These are phyloP conservation scores for Agroathelia rolfsii DNA, from an alignment of 1,284 basidiomycete species.

Conservation along the genomic window DNA sequence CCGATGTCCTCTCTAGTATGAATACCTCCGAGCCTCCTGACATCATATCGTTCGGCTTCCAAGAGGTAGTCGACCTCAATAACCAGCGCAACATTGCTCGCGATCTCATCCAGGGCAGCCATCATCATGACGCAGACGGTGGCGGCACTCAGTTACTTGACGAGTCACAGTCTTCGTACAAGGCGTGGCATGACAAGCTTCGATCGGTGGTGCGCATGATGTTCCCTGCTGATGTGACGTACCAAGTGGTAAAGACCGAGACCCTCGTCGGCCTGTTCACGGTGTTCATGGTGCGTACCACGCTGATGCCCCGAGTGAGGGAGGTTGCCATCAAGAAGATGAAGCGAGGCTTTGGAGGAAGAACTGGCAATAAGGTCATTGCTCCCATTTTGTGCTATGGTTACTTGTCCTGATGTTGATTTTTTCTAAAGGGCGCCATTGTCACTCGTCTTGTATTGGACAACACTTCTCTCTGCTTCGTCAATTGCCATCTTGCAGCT, in stretches of 20 bases:
- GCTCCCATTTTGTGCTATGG: conserved; percentile 1
- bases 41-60: conserved; percentile 89
- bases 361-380: conserved; percentile 90
- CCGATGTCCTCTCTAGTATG: conserved; percentile 59
- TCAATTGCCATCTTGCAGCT: conserved; percentile 95
- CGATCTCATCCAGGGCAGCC: too few species aligned
- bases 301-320: conserved; percentile 44
- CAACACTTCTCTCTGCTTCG: conserved; percentile 86
- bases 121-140: too few species aligned
- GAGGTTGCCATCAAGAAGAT: conserved; percentile 72
- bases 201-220: conserved; percentile 58
- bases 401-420: conserved; percentile 1
- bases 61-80: conserved; percentile 93
- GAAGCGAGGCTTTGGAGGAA: conserved; percentile 86
- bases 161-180: conserved; percentile 78
- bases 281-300: conserved; percentile 82
- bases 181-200: conserved; percentile 82
- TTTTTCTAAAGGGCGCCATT: conserved; percentile 66
- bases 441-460: conserved; percentile 84
- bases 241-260: conserved; percentile 77
- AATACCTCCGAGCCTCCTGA: conserved; percentile 79
- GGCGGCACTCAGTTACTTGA: conserved; percentile 69
- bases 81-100: conserved; percentile 81
- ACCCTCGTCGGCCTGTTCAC: conserved; percentile 87
- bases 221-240: conserved; percentile 61